phyloP scores from a whole-genome alignment of 192 early-diverging fungal species.

The Coemansia sp. region DNA sequence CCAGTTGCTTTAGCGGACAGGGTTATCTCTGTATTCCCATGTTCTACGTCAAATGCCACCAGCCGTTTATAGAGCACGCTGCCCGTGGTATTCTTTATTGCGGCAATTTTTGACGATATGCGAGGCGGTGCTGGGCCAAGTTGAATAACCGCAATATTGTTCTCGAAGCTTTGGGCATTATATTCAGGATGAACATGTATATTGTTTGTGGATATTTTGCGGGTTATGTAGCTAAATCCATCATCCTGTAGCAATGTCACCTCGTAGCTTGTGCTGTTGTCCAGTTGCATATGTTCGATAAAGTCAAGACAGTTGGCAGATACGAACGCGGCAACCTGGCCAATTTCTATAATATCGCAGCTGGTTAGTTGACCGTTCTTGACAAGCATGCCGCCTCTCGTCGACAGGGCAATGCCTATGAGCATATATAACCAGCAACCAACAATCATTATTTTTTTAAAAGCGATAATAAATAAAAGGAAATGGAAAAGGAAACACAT shows the following conservation, averaged over 20 bases:
- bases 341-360: slow-evolving; percentile 38
- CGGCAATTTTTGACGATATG: too few species aligned
- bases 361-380: slow-evolving; percentile 41
- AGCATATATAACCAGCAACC: too few species aligned
- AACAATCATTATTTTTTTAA: too few species aligned
- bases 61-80: too few species aligned
- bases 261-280: slow-evolving; percentile 15
- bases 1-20: too few species aligned
- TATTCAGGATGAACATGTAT: slow-evolving; percentile 32
- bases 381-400: slow-evolving; percentile 21
- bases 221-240: too few species aligned
- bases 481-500: too few species aligned
- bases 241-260: neutral
- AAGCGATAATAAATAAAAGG: too few species aligned
- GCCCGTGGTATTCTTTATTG: too few species aligned
- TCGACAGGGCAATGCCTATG: neutral
- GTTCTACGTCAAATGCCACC: too few species aligned
- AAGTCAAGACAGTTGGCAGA: slow-evolving; percentile 43
- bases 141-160: slow-evolving; percentile 31
- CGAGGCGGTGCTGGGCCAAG: too few species aligned
- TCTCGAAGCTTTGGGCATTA: slow-evolving; percentile 16
- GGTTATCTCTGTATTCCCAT: too few species aligned
- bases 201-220: neutral
- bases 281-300: slow-evolving; percentile 1
- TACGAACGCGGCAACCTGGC: slow-evolving; percentile 24